A percentile compares a stretch with the other conserved stretches of the same genome.
Conservation (phyloP, 179 eudicot species). For the Heliamphora pulchella region DNA sequence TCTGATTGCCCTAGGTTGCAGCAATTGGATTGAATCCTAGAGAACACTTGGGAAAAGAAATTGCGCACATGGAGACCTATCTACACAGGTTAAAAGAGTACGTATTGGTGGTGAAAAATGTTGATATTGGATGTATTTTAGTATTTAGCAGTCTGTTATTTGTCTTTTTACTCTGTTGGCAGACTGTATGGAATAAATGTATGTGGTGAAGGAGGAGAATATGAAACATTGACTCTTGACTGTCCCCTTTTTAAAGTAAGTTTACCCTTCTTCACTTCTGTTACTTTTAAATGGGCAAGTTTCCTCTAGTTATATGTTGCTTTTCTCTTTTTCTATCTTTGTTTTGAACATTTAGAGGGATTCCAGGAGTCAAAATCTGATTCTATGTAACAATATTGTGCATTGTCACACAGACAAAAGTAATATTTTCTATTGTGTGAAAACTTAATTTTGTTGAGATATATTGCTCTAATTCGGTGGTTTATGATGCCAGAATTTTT, state of each 20-base stretch:
- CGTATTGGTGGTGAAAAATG: conserved; percentile 14
- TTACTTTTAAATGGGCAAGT: conserved; percentile 8
- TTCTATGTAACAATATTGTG: not conserved
- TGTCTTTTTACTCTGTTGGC: conserved; percentile 19
- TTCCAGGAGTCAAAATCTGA: not conserved
- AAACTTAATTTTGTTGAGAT: not conserved
- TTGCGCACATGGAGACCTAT: conserved; percentile 48
- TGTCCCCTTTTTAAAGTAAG: conserved; percentile 89
- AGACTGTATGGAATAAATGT: conserved; percentile 93
- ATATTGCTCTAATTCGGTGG: not conserved
- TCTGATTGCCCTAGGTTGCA: conserved; percentile 62
- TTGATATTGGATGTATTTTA: not conserved
- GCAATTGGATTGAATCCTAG: conserved; percentile 86
- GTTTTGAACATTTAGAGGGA: not conserved
- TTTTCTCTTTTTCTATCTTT: not conserved
- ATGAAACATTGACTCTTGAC: conserved; percentile 90
- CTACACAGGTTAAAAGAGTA: conserved; percentile 76
- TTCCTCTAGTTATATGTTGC: conserved; percentile 6
- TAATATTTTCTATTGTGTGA: not conserved
- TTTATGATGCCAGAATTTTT: not conserved
- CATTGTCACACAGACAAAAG: not conserved
- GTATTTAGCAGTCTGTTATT: not conserved
- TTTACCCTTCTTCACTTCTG: conserved; percentile 9
- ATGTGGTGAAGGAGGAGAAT: conserved; percentile 99
- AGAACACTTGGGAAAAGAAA: conserved; percentile 86